phyloP scores from a whole-genome alignment of 257 asterid species.

The Henckelia pumila region DNA sequence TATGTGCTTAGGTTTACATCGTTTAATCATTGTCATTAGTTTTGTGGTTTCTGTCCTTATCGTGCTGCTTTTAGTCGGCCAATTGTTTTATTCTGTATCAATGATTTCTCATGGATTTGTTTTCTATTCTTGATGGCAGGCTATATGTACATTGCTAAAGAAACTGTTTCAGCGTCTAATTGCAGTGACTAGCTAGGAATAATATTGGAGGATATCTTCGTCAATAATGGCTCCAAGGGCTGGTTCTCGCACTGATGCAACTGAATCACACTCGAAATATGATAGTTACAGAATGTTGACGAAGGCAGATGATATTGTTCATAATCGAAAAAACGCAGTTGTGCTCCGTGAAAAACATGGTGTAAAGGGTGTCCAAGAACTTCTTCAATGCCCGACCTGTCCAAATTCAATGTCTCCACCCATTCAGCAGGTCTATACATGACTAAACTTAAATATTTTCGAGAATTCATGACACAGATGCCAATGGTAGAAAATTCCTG shows the following conservation, averaged over 20 bases:
- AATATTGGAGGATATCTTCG: conserved; percentile 13
- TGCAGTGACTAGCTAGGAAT: conserved; percentile 10
- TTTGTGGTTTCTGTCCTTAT: conserved; percentile 25
- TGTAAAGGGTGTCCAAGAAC: conserved; percentile 55
- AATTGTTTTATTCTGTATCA: conserved; percentile 19
- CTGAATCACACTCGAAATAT: conserved; percentile 41
- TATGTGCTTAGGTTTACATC: conserved; percentile 23
- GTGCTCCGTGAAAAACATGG: conserved; percentile 42
- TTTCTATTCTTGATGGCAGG: conserved; percentile 26
- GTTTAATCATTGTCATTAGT: conserved; percentile 15
- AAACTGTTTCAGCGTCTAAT: conserved; percentile 8
- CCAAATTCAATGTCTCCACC: conserved; percentile 69
- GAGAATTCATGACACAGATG: background rate
- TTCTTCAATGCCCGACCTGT: conserved; percentile 79
- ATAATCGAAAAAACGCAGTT: conserved; percentile 22
- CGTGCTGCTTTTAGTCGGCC: conserved; percentile 22
- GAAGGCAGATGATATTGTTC: conserved; percentile 49
- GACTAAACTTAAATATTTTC: background rate
- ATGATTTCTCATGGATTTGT: conserved; percentile 21
- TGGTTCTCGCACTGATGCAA: conserved; percentile 49
- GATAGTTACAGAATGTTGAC: conserved; percentile 31
- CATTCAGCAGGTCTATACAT: conserved; percentile 63
- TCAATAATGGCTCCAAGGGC: conserved; percentile 63
- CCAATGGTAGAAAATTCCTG: background rate
- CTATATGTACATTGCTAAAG: conserved; percentile 14